These are phyloP conservation scores for Ophiostoma quercus DNA, from an alignment of 2,329 filamentous ascomycete species.

Conservation along the genomic window DNA sequence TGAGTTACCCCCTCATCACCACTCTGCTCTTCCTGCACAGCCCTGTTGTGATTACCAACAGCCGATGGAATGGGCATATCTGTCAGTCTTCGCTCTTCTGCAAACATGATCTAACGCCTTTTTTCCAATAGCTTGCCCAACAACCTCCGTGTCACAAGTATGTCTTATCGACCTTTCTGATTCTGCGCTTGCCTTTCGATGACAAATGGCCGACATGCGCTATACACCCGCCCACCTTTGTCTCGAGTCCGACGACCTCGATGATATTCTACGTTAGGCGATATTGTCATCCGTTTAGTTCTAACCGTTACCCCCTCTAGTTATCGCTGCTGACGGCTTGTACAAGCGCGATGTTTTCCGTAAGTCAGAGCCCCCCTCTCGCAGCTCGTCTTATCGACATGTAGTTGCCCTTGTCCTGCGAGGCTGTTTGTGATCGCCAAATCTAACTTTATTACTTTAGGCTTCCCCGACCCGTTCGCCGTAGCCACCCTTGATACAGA, in stretches of 20 bases:
- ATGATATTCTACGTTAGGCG: not conserved
- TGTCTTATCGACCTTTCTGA: constrained; percentile 31
- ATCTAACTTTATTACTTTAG: constrained; percentile 43
- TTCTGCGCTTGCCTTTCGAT: not conserved
- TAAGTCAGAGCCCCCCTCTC: constrained; percentile 47
- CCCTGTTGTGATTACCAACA: not conserved
- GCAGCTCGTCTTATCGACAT: not conserved
- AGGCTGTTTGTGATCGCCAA: not conserved
- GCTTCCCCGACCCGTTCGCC: constrained; percentile 95
- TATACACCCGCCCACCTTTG: not conserved
- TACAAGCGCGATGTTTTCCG: constrained; percentile 99
- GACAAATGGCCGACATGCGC: not conserved
- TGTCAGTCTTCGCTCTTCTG: not conserved
- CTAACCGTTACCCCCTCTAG: constrained; percentile 43
- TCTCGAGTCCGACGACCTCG: not conserved
- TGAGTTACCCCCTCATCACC: not conserved
- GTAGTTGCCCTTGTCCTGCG: not conserved
- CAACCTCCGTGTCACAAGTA: constrained; percentile 92
- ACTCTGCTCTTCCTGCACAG: not conserved
- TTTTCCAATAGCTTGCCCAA: not conserved
- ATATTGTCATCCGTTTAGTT: not conserved
- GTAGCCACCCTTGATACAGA: constrained; percentile 96
- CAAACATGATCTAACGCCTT: not conserved
- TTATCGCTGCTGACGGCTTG: constrained; percentile 96
- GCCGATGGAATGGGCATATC: not conserved